A percentile compares a stretch with the other conserved stretches of the same genome.
Evolutionary conservation across 2,329 filamentous ascomycete species (phyloP).

Genomic region (Penicillium sp.): DNA sequence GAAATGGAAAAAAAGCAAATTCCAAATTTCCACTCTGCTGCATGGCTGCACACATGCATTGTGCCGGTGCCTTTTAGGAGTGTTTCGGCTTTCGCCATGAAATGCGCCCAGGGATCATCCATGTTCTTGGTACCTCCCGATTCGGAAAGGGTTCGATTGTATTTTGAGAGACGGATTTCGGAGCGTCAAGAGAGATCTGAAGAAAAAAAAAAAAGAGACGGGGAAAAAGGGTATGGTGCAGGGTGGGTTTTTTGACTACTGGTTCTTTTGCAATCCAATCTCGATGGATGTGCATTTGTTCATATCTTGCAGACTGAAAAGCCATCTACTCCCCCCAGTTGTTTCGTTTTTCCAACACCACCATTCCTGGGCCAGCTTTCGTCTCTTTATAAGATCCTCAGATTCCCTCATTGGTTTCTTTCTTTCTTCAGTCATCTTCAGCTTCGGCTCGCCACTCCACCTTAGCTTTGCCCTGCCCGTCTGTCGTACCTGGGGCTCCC

Average conservation of each 20-base stretch:
- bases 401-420: conserved; percentile 18
- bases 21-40: conserved; percentile 25
- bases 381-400: conserved; percentile 23
- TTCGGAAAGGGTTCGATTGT: conserved; percentile 20
- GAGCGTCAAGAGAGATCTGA: background rate
- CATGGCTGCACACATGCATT: conserved; percentile 27
- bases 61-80: conserved; percentile 24
- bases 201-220: background rate
- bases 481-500: background rate
- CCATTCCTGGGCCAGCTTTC: background rate
- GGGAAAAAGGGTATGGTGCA: conserved; percentile 7
- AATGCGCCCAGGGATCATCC: conserved; percentile 32
- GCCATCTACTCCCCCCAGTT: conserved; percentile 16
- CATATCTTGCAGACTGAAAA: conserved; percentile 21
- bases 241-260: conserved; percentile 7
- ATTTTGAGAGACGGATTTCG: background rate
- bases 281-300: conserved; percentile 20
- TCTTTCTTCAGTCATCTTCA: conserved; percentile 8
- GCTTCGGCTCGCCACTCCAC: conserved; percentile 6
- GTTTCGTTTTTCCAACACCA: background rate
- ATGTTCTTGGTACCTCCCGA: conserved; percentile 26
- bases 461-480: background rate
- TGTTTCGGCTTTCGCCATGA: conserved; percentile 31
- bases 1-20: conserved; percentile 12
- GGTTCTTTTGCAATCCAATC: conserved; percentile 27